Evolutionary conservation across 1,284 basidiomycete species (phyloP), one percentile per base, ranked within the genome.

Genomic region (Ceratobasidium sp.): DNA sequence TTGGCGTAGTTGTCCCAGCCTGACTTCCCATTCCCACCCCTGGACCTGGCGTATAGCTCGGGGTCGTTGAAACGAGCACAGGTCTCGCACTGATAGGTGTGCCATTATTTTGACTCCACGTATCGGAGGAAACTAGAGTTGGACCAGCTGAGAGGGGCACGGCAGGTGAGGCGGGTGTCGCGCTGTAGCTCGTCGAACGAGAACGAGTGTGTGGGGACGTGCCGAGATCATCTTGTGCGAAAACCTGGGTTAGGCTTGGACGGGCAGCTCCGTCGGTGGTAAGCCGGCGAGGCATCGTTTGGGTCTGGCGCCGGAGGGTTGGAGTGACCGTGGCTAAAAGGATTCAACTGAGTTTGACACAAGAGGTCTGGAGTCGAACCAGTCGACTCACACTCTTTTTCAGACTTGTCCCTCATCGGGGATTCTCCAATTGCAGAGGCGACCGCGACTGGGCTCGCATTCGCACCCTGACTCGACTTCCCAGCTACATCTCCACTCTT

Each of bases 241-340:
- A 74, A 12, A 74, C 48, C 46, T 74, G 71, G 27, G 44, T 44
- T 8, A 74, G 44, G 48, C 16, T 65, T 18, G 71, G 71, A 20
- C 71, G 71, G 20, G 8, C 23, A 38, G 59, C 30, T 4, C 60
- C 48, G 2, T 74, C 71, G 16, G 59, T 27, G 8, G 71, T 74
- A 6, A 74, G 50, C 4, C 71, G 71, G 8, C 71, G 71, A 52
- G 71, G 71, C 71, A 74, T 74, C 8, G 71, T 74, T 54, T 74
- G 71, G 14, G 71, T 74, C 46, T 74, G 71, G 30, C 71, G 71
- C 10, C 71, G 57, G 30, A 35, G 35, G 10, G 59, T 20, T 18
- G 71, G 71, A 6, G 71, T 62, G 27, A 65, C 35, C 18, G 71
- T 64, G 41, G 71, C 71, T 74, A 41, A 64, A 64, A 10, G 12